Percentiles rank a stretch among this genome's conserved stretches.
Evolutionary conservation across 2,329 filamentous ascomycete species (phyloP).

Genomic region (Epichloe uncinata): DNA sequence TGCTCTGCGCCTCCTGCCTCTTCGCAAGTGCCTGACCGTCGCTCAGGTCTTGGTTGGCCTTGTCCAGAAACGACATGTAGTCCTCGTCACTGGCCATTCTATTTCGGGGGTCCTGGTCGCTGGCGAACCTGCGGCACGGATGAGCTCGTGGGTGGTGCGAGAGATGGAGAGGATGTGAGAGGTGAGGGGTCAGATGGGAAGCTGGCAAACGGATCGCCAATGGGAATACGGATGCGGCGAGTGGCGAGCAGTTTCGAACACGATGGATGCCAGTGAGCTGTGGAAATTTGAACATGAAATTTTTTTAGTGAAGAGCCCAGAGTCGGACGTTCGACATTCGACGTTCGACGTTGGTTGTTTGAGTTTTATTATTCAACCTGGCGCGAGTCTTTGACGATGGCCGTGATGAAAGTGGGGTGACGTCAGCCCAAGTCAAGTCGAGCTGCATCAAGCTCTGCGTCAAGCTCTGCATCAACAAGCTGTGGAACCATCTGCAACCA

Average conservation of each 20-base stretch:
- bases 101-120: background rate
- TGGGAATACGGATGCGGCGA: background rate
- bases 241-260: background rate
- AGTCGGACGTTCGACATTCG: too few species aligned
- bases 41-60: conserved; percentile 69
- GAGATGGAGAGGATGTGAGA: background rate
- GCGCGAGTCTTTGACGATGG: background rate
- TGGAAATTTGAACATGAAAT: background rate
- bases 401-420: conserved; percentile 15
- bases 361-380: background rate
- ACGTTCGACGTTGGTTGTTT: background rate
- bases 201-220: background rate
- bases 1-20: conserved; percentile 10
- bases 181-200: background rate
- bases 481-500: too few species aligned
- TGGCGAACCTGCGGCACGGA: conserved; percentile 6
- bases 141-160: conserved; percentile 3
- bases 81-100: conserved; percentile 65
- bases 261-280: background rate
- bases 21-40: conserved; percentile 19
- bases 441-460: too few species aligned
- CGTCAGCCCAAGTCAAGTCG: conserved; percentile 13
- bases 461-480: too few species aligned
- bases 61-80: conserved; percentile 75
- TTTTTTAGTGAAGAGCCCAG: background rate